A percentile compares a stretch with the other conserved stretches of the same genome.
phyloP scores from a whole-genome alignment of 305 asterid species.

The Solanum hybrid region DNA sequence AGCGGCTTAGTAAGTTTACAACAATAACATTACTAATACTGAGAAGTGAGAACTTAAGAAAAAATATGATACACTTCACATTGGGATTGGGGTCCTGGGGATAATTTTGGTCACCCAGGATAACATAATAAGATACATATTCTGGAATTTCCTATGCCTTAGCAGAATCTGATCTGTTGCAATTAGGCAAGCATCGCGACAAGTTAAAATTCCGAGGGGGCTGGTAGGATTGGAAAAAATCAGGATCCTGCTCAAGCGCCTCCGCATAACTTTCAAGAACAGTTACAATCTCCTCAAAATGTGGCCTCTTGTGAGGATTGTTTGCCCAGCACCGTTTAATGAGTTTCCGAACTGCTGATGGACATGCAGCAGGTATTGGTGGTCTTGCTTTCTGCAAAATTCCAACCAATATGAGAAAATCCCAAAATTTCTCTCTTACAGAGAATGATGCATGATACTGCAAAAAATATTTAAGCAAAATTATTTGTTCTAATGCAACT shows the following conservation, averaged over 20 bases:
- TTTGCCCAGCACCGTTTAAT: constrained; percentile 85
- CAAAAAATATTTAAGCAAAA: neutral
- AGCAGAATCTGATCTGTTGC: constrained; percentile 28
- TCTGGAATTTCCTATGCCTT: constrained; percentile 17
- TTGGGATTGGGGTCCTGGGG: constrained; percentile 4
- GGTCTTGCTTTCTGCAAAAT: constrained; percentile 76
- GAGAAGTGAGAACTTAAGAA: neutral
- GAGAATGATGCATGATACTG: neutral
- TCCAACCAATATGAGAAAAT: neutral
- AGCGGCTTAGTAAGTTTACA: neutral
- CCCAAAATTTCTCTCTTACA: neutral
- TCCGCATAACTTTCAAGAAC: constrained; percentile 51
- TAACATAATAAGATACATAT: neutral
- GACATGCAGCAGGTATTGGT: constrained; percentile 74
- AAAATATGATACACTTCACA: constrained; percentile 11
- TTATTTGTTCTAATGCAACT: neutral
- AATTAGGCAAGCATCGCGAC: constrained; percentile 48
- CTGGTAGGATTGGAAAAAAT: constrained; percentile 42
- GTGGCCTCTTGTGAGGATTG: constrained; percentile 78
- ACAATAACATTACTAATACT: neutral
- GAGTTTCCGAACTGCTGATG: constrained; percentile 49
- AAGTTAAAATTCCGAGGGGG: constrained; percentile 27
- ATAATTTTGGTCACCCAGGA: neutral
- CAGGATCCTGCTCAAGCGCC: constrained; percentile 56
- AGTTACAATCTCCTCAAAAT: constrained; percentile 64